Percentiles rank a stretch among this genome's conserved stretches.
These are phyloP conservation scores for Chrysoporthe puriensis DNA, from an alignment of 2,329 filamentous ascomycete genomes.

Conservation along the genomic window DNA sequence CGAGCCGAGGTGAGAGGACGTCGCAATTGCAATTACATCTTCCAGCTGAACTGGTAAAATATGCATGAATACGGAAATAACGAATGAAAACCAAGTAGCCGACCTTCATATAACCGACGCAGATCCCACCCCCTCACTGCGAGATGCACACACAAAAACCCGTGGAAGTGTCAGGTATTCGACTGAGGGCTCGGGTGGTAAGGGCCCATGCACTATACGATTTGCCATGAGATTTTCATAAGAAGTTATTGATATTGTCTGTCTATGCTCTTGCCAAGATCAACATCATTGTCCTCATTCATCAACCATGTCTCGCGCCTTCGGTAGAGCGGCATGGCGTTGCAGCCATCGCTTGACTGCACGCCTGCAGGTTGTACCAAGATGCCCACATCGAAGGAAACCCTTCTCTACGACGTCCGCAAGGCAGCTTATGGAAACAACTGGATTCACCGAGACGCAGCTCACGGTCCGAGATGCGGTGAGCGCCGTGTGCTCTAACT, in stretches of 20 bases:
- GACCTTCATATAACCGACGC: constrained; percentile 12
- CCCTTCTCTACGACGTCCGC: constrained; percentile 42
- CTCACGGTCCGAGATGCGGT: constrained; percentile 73
- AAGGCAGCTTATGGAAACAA: constrained; percentile 67
- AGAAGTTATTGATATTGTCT: neutral
- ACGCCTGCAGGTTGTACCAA: neutral
- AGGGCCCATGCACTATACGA: neutral
- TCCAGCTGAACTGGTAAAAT: neutral
- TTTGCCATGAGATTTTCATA: neutral
- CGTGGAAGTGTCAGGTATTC: neutral
- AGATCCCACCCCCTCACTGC: neutral
- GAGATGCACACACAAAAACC: neutral
- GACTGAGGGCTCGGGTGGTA: neutral
- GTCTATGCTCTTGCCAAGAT: neutral
- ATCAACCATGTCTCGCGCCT: constrained; percentile 15
- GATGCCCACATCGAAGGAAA: constrained; percentile 35
- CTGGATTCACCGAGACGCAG: constrained; percentile 74
- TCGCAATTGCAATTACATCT: neutral
- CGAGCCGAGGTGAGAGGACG: neutral
- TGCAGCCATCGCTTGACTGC: neutral
- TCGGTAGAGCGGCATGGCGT: constrained; percentile 7
- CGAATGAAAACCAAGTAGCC: constrained; percentile 7
- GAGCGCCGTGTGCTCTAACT: constrained; percentile 68
- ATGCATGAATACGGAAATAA: neutral
- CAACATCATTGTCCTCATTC: neutral